Evolutionary conservation across 257 asterid species (phyloP).

Genomic region (Lithospermum erythrorhizon): DNA sequence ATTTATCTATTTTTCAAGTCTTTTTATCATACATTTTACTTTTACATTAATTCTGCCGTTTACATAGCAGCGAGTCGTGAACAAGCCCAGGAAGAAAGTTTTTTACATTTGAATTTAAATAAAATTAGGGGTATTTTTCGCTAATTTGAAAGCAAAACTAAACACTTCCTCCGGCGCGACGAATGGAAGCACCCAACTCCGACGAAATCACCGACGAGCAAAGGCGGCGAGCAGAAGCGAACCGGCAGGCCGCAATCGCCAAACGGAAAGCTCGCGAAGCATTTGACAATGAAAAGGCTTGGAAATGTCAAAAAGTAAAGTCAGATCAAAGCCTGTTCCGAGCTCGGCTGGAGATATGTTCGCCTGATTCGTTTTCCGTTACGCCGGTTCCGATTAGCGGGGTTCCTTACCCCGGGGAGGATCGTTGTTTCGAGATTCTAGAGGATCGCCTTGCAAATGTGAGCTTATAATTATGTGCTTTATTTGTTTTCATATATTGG

Average conservation of each 20-base stretch:
- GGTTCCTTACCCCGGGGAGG: constrained; percentile 54
- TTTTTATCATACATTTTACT: too few relatives aligned
- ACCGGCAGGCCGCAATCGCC: constrained; percentile 79
- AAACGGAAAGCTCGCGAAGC: constrained; percentile 59
- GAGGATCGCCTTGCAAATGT: constrained; percentile 48
- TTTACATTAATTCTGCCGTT: too few relatives aligned
- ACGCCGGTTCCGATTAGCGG: constrained; percentile 52
- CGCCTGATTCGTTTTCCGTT: constrained; percentile 71
- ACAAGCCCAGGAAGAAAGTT: too few relatives aligned
- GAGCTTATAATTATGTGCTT: constrained; percentile 5
- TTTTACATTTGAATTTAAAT: too few relatives aligned
- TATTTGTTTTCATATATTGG: neutral
- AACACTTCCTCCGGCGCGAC: too few relatives aligned
- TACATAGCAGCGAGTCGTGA: too few relatives aligned
- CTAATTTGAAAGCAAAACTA: too few relatives aligned
- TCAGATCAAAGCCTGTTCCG: constrained; percentile 21
- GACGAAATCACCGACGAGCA: constrained; percentile 71
- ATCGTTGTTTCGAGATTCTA: constrained; percentile 42
- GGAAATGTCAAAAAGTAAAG: constrained; percentile 67
- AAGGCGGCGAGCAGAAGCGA: constrained; percentile 61
- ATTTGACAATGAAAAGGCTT: constrained; percentile 10
- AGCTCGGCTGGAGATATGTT: constrained; percentile 65
- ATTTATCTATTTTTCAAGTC: too few relatives aligned
- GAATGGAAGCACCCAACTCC: neutral
- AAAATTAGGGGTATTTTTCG: too few relatives aligned